These are phyloP conservation scores for Penicillium hordei DNA, from an alignment of 2,329 filamentous ascomycete species.

Conservation along the genomic window DNA sequence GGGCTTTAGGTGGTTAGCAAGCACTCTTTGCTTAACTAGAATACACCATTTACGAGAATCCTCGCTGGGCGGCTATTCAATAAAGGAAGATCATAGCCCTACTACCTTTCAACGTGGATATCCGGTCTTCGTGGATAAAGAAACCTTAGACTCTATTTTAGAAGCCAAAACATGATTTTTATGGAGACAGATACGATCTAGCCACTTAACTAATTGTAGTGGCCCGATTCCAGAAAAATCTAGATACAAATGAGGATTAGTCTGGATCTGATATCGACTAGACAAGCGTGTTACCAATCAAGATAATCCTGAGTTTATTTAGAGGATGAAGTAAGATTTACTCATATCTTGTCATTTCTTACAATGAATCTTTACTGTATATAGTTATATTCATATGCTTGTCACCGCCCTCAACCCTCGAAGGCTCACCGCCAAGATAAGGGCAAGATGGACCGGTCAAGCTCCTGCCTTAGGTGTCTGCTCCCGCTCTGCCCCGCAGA, in stretches of 20 bases:
- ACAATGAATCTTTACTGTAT: neutral
- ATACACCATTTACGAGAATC: neutral
- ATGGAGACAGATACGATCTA: neutral
- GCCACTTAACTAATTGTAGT: neutral
- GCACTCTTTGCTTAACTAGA: neutral
- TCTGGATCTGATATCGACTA: neutral
- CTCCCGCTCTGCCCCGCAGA: constrained; percentile 19
- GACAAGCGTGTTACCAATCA: no score
- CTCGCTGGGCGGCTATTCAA: neutral
- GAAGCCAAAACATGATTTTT: neutral
- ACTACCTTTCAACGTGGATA: neutral
- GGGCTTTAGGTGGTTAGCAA: neutral
- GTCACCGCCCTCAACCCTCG: neutral
- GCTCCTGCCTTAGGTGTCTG: neutral
- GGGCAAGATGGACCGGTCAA: neutral
- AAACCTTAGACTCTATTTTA: no score
- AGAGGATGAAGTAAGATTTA: neutral
- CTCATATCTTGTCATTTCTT: neutral
- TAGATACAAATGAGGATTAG: neutral
- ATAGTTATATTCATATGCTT: no score
- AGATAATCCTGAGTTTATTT: neutral
- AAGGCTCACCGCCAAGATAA: neutral
- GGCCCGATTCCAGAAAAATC: neutral
- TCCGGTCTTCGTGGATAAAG: neutral
- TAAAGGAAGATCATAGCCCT: neutral